phyloP scores from a whole-genome alignment of 768 basidiomycete species.

The Exidia glandulosa region DNA sequence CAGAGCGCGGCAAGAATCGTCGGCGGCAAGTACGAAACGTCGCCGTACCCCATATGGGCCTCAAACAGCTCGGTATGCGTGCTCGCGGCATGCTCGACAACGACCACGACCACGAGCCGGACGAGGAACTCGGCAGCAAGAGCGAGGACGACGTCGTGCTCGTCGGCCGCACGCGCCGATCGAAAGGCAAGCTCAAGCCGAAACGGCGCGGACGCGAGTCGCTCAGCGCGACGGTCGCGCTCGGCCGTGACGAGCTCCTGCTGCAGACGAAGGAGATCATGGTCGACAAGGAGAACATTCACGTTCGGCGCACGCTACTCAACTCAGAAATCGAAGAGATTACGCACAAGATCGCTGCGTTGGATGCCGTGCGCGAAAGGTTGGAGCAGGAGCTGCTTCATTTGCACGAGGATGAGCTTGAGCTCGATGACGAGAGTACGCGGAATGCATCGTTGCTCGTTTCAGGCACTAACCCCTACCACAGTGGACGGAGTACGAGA shows the following conservation, averaged over 20 bases:
- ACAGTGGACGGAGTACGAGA: constrained; percentile 86
- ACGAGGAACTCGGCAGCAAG: constrained; percentile 26
- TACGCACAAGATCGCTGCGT: constrained; percentile 74
- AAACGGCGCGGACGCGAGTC: constrained; percentile 47
- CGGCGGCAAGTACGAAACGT: constrained; percentile 72
- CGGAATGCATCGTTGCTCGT: constrained; percentile 10
- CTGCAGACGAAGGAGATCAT: constrained; percentile 79
- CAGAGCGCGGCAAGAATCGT: constrained; percentile 66
- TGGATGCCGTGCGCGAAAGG: constrained; percentile 70
- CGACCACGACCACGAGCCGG: constrained; percentile 26
- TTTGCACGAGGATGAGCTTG: constrained; percentile 89
- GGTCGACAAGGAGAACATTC: constrained; percentile 85
- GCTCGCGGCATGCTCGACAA: constrained; percentile 62
- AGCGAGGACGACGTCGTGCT: constrained; percentile 55
- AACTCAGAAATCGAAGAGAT: constrained; percentile 84
- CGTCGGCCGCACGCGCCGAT: constrained; percentile 32
- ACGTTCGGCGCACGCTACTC: constrained; percentile 79
- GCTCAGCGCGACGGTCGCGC: constrained; percentile 49
- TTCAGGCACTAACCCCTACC: not conserved
- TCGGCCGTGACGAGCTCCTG: constrained; percentile 76
- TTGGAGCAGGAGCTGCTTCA: constrained; percentile 75
- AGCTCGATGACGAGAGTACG: constrained; percentile 92
- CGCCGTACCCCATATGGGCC: constrained; percentile 61
- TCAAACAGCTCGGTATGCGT: constrained; percentile 69
- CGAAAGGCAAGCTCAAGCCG: constrained; percentile 32